These are phyloP conservation scores for Geotrichum fermentans DNA, from an alignment of 1,139 yeast genomes.

Conservation along the genomic window DNA sequence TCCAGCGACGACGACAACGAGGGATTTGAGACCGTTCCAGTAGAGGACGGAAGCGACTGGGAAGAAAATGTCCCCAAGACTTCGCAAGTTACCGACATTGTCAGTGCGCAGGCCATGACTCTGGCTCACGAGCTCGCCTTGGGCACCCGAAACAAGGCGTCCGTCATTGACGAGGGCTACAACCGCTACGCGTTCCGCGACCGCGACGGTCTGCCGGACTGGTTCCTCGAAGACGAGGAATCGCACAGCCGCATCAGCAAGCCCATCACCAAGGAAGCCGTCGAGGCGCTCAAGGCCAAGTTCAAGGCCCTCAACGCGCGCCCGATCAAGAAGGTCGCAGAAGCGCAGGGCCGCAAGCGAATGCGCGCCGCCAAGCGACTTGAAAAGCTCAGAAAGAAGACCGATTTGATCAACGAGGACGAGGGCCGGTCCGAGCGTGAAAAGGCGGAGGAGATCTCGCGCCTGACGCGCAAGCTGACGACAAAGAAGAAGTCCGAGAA, in stretches of 20 bases:
- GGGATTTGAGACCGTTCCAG: slow-evolving; percentile 32
- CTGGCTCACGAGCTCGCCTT: slow-evolving; percentile 92
- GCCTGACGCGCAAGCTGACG: slow-evolving; percentile 74
- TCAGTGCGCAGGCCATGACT: slow-evolving; percentile 96
- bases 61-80: slow-evolving; percentile 32
- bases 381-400: slow-evolving; percentile 89
- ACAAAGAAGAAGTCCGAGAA: slow-evolving; percentile 65
- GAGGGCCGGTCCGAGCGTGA: slow-evolving; percentile 82
- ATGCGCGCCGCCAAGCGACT: slow-evolving; percentile 85
- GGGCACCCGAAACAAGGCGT: slow-evolving; percentile 79
- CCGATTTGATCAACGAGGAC: slow-evolving; percentile 87
- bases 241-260: slow-evolving; percentile 77
- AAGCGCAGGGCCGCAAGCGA: slow-evolving; percentile 95
- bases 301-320: slow-evolving; percentile 88
- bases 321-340: slow-evolving; percentile 95
- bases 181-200: slow-evolving; percentile 91
- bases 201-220: slow-evolving; percentile 81
- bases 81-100: slow-evolving; percentile 60
- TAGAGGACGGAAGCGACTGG: slow-evolving; percentile 37
- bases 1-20: slow-evolving; percentile 37
- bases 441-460: slow-evolving; percentile 87
- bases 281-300: slow-evolving; percentile 84
- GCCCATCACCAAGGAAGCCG: slow-evolving; percentile 97
- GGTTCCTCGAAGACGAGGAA: slow-evolving; percentile 93
- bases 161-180: slow-evolving; percentile 83